Evolutionary conservation across 1,284 basidiomycete genomes (phyloP).

Genomic region (Malassezia sympodialis): DNA sequence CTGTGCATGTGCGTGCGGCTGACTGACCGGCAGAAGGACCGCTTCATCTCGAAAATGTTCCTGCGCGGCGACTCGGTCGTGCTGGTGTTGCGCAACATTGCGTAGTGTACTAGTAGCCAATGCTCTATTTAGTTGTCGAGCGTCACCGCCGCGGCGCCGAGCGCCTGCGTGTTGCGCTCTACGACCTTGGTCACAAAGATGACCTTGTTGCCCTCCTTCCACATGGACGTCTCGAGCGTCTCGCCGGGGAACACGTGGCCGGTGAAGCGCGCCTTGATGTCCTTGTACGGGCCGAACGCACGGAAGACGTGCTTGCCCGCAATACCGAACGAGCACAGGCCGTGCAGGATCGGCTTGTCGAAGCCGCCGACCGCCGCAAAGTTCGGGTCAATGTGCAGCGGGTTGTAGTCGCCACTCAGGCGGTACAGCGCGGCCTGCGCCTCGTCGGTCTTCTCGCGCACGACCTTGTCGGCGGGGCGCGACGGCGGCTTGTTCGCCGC

Average conservation of each 20-base stretch:
- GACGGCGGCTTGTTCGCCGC: conserved; percentile 69
- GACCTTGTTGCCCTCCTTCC: conserved; percentile 87
- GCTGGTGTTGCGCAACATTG: conserved; percentile 22
- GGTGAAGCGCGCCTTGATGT: conserved; percentile 90
- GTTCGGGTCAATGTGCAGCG: conserved; percentile 82
- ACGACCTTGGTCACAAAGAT: conserved; percentile 77
- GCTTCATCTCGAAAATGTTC: conserved; percentile 98
- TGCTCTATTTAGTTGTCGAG: conserved; percentile 46
- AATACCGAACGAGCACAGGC: conserved; percentile 84
- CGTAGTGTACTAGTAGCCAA: conserved; percentile 1
- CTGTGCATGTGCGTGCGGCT: conserved; percentile 59
- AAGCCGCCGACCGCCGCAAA: conserved; percentile 93
- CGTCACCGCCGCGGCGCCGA: conserved; percentile 67
- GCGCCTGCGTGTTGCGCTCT: conserved; percentile 61
- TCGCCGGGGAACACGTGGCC: conserved; percentile 91
- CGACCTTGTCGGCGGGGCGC: conserved; percentile 41
- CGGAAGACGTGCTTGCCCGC: conserved; percentile 87
- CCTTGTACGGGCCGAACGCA: conserved; percentile 71
- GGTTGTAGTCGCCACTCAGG: conserved; percentile 57
- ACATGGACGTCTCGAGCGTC: conserved; percentile 65
- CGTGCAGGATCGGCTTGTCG: conserved; percentile 65
- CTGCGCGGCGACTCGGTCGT: conserved; percentile 47
- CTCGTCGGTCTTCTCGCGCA: conserved; percentile 38
- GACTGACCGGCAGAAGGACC: conserved; percentile 51
- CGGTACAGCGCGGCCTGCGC: conserved; percentile 63